A percentile compares a stretch with the other conserved stretches of the same genome.
Conservation (phyloP, 352 stramenopile genomes). For the Phytophthora sp. region DNA sequence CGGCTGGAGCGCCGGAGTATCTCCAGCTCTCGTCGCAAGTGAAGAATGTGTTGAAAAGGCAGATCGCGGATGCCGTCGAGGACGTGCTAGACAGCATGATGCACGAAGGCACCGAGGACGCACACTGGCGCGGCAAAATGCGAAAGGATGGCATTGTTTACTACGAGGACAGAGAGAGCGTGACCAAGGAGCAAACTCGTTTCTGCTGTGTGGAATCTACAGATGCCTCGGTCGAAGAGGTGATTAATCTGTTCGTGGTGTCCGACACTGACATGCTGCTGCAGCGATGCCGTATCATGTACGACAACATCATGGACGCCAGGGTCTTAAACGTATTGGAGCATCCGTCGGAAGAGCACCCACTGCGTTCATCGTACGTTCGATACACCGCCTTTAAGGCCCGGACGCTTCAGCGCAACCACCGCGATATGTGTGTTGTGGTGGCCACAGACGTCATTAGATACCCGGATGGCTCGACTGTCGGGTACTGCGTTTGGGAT, state of each 20-base stretch:
- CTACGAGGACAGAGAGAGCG: conserved; percentile 42
- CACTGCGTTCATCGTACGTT: conserved; percentile 46
- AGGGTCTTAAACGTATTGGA: conserved; percentile 43
- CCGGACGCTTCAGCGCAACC: conserved; percentile 32
- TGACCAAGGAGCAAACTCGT: conserved; percentile 37
- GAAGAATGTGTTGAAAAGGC: conserved; percentile 27
- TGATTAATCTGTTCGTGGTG: conserved; percentile 44
- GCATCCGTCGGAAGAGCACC: conserved; percentile 33
- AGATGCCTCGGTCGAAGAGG: conserved; percentile 38
- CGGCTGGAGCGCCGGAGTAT: conserved; percentile 15
- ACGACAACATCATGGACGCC: conserved; percentile 51
- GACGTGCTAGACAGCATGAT: conserved; percentile 50
- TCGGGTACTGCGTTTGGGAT: conserved; percentile 60
- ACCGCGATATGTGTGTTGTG: conserved; percentile 53
- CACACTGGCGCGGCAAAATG: conserved; percentile 37
- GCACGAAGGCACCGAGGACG: conserved; percentile 34
- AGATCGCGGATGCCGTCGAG: conserved; percentile 41
- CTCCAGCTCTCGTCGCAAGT: conserved; percentile 26
- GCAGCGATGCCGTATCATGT: conserved; percentile 44
- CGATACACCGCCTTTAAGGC: conserved; percentile 54
- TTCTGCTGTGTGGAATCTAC: conserved; percentile 48
- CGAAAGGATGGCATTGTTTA: conserved; percentile 44
- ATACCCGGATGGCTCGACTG: conserved; percentile 42
- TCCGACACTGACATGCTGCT: conserved; percentile 44
- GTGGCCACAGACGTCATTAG: conserved; percentile 46